These are phyloP conservation scores for Teratosphaeriaceae sp. DNA, from an alignment of 2,329 filamentous ascomycete genomes.

Conservation along the genomic window DNA sequence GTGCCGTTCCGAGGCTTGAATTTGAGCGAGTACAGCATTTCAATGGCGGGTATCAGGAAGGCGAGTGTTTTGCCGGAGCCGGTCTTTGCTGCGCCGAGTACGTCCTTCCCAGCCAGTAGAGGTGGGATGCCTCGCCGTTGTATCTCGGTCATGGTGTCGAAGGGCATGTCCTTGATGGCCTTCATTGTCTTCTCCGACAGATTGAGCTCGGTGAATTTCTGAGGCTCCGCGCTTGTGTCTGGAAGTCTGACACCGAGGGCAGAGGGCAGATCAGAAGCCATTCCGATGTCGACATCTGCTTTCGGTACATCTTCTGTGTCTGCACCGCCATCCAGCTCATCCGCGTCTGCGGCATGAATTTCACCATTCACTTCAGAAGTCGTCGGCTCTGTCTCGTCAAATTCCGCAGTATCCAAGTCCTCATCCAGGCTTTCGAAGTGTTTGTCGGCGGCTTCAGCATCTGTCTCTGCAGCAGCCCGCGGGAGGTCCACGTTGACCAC, in stretches of 20 bases:
- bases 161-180: constrained; percentile 86
- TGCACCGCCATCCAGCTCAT: constrained; percentile 25
- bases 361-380: constrained; percentile 5
- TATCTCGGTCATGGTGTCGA: constrained; percentile 93
- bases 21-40: constrained; percentile 81
- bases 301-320: constrained; percentile 26
- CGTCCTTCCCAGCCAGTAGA: constrained; percentile 80
- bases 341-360: neutral
- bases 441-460: constrained; percentile 12
- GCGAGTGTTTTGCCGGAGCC: constrained; percentile 93
- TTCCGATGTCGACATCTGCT: constrained; percentile 26
- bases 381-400: neutral
- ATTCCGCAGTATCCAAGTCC: neutral
- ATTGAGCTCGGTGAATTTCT: constrained; percentile 73
- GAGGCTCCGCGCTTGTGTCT: constrained; percentile 53
- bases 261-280: constrained; percentile 47
- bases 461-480: constrained; percentile 15
- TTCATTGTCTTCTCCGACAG: constrained; percentile 84
- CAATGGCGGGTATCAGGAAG: constrained; percentile 88
- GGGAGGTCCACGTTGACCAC: constrained; percentile 25
- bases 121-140: constrained; percentile 83
- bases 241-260: constrained; percentile 52
- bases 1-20: constrained; percentile 94
- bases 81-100: constrained; percentile 92
- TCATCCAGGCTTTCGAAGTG: constrained; percentile 19